Conservation (phyloP, 257 asterid genomes). For the Datura wrightii region DNA sequence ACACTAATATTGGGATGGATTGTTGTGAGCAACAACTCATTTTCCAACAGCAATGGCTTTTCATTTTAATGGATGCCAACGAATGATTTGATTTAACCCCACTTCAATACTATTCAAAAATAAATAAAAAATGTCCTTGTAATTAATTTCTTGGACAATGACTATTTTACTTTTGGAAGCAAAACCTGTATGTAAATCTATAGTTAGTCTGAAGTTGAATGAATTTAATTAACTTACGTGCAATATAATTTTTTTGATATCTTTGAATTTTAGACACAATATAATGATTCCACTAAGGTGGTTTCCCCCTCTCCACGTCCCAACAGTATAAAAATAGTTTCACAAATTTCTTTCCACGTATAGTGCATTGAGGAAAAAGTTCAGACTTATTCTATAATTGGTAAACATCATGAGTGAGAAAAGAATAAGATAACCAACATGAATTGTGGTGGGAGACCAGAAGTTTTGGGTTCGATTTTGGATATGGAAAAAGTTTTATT, state of each 20-base stretch:
- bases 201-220: neutral
- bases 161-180: neutral
- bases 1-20: neutral
- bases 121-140: neutral
- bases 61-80: constrained; percentile 1
- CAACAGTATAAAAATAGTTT: neutral
- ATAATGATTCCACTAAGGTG: neutral
- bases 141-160: neutral
- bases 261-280: neutral
- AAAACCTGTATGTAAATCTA: neutral
- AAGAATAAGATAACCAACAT: neutral
- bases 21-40: constrained; percentile 5
- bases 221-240: neutral
- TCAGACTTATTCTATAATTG: constrained; percentile 6
- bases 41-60: constrained; percentile 18
- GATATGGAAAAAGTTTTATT: too few species aligned
- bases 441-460: too few species aligned
- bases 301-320: neutral
- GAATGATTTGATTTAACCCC: constrained; percentile 20
- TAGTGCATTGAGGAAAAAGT: neutral
- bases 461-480: too few species aligned
- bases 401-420: constrained; percentile 11
- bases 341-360: neutral
- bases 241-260: neutral
- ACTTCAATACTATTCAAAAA: neutral